phyloP scores from a whole-genome alignment of 2,329 filamentous ascomycete genomes.

The Paecilomyces niveus region DNA sequence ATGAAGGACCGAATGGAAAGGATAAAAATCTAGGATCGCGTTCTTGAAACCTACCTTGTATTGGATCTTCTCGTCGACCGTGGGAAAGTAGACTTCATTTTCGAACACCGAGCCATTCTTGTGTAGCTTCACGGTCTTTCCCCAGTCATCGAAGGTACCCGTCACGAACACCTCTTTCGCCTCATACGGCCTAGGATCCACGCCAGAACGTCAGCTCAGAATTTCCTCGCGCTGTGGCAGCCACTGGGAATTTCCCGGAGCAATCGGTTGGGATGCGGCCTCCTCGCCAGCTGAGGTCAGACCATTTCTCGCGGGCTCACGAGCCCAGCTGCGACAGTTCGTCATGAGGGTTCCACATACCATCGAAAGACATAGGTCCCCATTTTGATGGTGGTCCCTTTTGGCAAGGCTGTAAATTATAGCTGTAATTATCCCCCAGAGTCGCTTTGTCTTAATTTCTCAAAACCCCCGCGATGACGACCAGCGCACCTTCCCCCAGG shows the following conservation, averaged over 20 bases:
- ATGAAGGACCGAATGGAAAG: background rate
- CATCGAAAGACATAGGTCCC: constrained; percentile 31
- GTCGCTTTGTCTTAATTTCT: background rate
- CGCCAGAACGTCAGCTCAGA: constrained; percentile 18
- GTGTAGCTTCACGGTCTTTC: constrained; percentile 74
- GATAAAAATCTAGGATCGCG: constrained; percentile 4
- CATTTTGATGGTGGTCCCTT: constrained; percentile 14
- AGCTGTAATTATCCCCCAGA: background rate
- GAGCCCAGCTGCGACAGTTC: background rate
- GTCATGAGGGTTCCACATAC: constrained; percentile 16
- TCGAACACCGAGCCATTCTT: constrained; percentile 66
- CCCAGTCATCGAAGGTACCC: constrained; percentile 92
- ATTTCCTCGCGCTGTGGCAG: background rate
- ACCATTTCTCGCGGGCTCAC: background rate
- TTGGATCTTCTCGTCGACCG: constrained; percentile 64
- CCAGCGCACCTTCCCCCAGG: background rate
- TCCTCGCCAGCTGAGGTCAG: background rate
- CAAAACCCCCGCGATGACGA: background rate
- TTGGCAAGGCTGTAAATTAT: background rate
- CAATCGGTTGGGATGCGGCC: background rate
- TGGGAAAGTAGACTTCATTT: constrained; percentile 70
- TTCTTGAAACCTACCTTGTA: constrained; percentile 71
- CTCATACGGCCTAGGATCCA: constrained; percentile 63
- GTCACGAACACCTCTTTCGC: constrained; percentile 89
- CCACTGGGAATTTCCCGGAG: background rate